Evolutionary conservation across 441 rosid genomes (phyloP).

Genomic region (Mallotus repandus): DNA sequence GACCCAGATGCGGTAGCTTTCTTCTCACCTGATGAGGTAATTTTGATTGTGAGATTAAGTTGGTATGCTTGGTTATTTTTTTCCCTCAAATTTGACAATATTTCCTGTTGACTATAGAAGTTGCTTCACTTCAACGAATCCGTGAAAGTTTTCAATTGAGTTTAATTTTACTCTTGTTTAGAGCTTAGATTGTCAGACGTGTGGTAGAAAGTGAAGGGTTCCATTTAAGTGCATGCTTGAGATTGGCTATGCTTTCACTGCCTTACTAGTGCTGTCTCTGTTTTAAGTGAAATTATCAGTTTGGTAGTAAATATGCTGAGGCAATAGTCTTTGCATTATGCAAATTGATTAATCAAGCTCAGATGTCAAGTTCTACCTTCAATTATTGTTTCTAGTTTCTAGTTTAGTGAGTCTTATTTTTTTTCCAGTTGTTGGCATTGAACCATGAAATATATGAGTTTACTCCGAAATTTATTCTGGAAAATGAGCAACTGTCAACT

Average conservation of each 20-base stretch:
- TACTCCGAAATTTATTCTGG: background rate
- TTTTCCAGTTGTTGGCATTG: background rate
- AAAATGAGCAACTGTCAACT: background rate
- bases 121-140: constrained; percentile 5
- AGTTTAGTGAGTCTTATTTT: background rate
- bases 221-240: background rate
- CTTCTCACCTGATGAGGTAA: constrained; percentile 98
- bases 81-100: background rate
- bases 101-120: constrained; percentile 6
- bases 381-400: background rate
- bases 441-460: too few relatives aligned
- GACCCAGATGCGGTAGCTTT: constrained; percentile 92
- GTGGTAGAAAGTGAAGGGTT: background rate
- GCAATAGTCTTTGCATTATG: constrained; percentile 3
- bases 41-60: constrained; percentile 13
- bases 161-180: background rate
- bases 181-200: background rate
- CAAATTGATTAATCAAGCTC: background rate
- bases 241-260: background rate
- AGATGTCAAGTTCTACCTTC: background rate
- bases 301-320: background rate
- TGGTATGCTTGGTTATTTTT: constrained; percentile 4
- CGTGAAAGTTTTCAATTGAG: background rate
- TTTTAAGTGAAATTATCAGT: background rate
- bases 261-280: background rate